phyloP scores from a whole-genome alignment of 1,139 yeast species.

The Yamadazyma mexicana region DNA sequence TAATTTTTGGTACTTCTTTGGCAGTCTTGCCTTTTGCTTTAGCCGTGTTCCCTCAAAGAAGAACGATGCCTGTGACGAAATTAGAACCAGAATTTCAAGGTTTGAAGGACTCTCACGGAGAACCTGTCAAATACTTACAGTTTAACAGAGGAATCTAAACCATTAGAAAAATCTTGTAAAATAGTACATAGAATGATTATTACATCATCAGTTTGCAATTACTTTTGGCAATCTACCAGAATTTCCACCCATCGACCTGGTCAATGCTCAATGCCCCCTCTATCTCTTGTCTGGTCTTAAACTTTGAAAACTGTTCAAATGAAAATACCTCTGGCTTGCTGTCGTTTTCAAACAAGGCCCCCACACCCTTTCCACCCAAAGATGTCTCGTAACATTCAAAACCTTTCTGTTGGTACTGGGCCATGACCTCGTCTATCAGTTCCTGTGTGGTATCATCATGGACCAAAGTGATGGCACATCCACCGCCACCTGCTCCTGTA shows the following conservation, averaged over 20 bases:
- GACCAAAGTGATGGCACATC: conserved; percentile 90
- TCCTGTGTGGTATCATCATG: conserved; percentile 44
- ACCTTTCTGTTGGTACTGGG: conserved; percentile 47
- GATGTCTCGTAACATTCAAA: conserved; percentile 80
- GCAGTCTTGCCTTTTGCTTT: conserved; percentile 91
- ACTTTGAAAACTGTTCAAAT: conserved; percentile 35
- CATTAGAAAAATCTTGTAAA: not conserved
- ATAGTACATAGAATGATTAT: not conserved
- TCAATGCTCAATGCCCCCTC: conserved; percentile 48
- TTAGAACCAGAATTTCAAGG: conserved; percentile 66
- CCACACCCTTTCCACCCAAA: conserved; percentile 90
- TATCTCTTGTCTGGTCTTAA: conserved; percentile 44
- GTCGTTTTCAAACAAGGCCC: conserved; percentile 36
- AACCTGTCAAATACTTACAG: conserved; percentile 59
- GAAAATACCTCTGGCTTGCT: conserved; percentile 23
- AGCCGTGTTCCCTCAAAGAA: conserved; percentile 91
- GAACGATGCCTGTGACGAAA: conserved; percentile 53
- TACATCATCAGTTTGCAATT: too few relatives aligned
- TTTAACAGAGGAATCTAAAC: conserved; percentile 87
- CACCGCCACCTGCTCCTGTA: conserved; percentile 99
- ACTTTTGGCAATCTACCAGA: conserved; percentile 62
- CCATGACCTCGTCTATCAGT: conserved; percentile 31
- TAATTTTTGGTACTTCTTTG: conserved; percentile 82
- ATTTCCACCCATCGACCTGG: conserved; percentile 51
- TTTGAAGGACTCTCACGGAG: conserved; percentile 63